Evolutionary conservation across 2,329 filamentous ascomycete species (phyloP), one percentile per base, ranked within the genome.

Genomic region (Aciculosporium take): DNA sequence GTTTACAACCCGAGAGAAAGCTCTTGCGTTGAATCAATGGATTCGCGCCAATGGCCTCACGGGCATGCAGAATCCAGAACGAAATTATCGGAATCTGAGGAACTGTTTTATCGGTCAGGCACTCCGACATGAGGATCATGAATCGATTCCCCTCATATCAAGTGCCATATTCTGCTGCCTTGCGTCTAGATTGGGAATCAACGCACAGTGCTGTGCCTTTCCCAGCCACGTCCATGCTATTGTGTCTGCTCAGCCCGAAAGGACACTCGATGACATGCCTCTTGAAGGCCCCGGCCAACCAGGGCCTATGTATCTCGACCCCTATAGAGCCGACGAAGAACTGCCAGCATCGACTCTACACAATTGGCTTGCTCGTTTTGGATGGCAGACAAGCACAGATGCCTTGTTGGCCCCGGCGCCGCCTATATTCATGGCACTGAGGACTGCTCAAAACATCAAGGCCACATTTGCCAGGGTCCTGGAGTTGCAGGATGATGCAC

Each of bases 41-140:
- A 64, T 96, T 34, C 74, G 79, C 42, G 57, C 61, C 3, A 71
- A 77, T 29, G 76, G 82, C 41, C 71, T 94, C 49, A 76, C 75
- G 1, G 87, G 87, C 34, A 72, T 86, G 43, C 67, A 70, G n/a
- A 63, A 76, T n/a, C 65, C 68, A 4, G 73, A 76, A 7, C 57
- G 66, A 32, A 75, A 81, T 41, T 95, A 91, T 56, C 78, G 85
- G 50, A 79, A 81, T 44, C 62, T 96, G 44, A 76, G 84, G 46
- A 94, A 96, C 59, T 93, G 84, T 51, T 84, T 94, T 51, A 78
- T 98, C 42, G 86, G 86, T 8, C 69, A 93, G 46, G 85, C 84
- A 4, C 66, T 96, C 33, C 78, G 76, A 28, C 78, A 83, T 38
- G 63, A 73, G 6, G 70, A 73, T 0, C 86, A 94, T 53, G 79